These are phyloP conservation scores for Xylaria sp. DNA, from an alignment of 2,329 filamentous ascomycete species.

Conservation along the genomic window DNA sequence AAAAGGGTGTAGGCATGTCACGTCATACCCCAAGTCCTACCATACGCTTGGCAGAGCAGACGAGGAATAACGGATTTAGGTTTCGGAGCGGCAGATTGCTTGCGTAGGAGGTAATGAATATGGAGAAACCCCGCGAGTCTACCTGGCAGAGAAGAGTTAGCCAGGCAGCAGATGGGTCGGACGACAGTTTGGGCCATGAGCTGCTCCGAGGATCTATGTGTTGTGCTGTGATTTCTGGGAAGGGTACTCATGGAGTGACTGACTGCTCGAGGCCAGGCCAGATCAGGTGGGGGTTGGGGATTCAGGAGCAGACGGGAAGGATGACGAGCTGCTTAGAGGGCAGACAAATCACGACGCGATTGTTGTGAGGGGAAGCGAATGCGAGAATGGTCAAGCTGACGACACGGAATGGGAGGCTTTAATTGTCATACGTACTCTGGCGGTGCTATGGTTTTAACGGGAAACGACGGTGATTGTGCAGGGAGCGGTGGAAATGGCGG, in stretches of 20 bases:
- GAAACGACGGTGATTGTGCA: no score
- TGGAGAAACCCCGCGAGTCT: background rate
- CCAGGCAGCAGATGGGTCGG: background rate
- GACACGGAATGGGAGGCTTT: no score
- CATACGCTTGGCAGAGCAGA: slow-evolving; percentile 24
- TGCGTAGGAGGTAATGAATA: background rate
- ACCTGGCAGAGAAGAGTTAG: slow-evolving; percentile 7
- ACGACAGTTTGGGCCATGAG: background rate
- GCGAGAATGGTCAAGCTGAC: background rate
- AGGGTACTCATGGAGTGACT: background rate
- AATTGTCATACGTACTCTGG: no score
- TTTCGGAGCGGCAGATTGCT: slow-evolving; percentile 3
- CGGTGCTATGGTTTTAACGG: no score
- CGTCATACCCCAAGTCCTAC: slow-evolving; percentile 35
- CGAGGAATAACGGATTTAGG: slow-evolving; percentile 27
- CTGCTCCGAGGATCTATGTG: background rate
- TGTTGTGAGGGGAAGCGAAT: background rate
- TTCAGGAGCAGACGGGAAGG: background rate
- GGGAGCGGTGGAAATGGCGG: no score
- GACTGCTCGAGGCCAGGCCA: background rate
- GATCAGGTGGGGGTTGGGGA: background rate
- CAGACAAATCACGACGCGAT: background rate
- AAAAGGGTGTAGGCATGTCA: slow-evolving; percentile 32
- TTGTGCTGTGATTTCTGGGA: background rate
- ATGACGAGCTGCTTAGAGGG: background rate